Conservation (phyloP, 2,329 filamentous ascomycete species). For the Fusarium nelsonii region DNA sequence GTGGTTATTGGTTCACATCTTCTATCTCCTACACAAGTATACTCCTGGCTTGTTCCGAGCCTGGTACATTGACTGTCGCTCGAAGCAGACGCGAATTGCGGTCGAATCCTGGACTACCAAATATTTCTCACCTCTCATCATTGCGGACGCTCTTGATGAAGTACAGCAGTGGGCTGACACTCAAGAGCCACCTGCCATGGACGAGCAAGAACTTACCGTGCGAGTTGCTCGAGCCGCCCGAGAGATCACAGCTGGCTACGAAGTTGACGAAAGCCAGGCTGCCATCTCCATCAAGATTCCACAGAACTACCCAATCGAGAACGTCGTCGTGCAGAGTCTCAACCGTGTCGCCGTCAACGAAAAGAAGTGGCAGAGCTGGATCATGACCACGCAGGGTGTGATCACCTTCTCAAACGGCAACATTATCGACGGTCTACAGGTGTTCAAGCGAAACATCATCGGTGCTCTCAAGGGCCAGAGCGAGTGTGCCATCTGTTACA, state of each 20-base stretch:
- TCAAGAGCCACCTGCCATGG: constrained; percentile 62
- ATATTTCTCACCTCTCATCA: constrained; percentile 80
- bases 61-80: constrained; percentile 87
- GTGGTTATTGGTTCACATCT: constrained; percentile 87
- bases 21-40: constrained; percentile 83
- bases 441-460: constrained; percentile 88
- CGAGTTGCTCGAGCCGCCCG: constrained; percentile 77
- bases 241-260: constrained; percentile 87
- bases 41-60: constrained; percentile 81
- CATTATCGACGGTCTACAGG: constrained; percentile 86
- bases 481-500: constrained; percentile 98
- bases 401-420: constrained; percentile 94
- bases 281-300: constrained; percentile 86
- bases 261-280: constrained; percentile 88
- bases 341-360: constrained; percentile 90
- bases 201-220: constrained; percentile 71
- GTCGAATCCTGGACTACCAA: constrained; percentile 89
- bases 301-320: constrained; percentile 82
- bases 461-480: constrained; percentile 91
- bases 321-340: constrained; percentile 79
- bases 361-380: constrained; percentile 92
- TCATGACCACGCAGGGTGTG: constrained; percentile 87
- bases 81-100: constrained; percentile 81
- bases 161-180: constrained; percentile 74
- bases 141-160: constrained; percentile 73